Conservation (phyloP, 179 eudicot genomes). For the Carnegiea gigantea region DNA sequence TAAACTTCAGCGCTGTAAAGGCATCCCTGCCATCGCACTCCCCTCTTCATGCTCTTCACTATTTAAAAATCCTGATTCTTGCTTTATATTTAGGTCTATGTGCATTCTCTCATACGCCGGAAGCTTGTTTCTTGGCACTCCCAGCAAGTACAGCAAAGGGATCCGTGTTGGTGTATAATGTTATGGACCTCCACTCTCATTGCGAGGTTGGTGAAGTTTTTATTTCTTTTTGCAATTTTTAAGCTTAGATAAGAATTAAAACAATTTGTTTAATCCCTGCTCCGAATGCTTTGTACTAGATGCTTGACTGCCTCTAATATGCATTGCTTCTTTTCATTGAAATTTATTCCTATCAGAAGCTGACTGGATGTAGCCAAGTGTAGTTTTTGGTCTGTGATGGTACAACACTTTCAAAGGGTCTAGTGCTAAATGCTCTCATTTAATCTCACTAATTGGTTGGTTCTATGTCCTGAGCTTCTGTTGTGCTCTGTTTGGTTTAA, state of each 20-base stretch:
- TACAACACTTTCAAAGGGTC: too few relatives aligned
- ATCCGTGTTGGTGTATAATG: constrained; percentile 75
- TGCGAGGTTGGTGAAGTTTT: constrained; percentile 59
- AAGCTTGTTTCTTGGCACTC: constrained; percentile 87
- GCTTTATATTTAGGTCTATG: constrained; percentile 59
- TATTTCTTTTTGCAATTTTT: not conserved
- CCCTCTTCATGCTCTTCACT: not conserved
- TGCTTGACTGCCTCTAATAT: too few relatives aligned
- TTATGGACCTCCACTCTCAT: constrained; percentile 77
- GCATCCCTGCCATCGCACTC: too few relatives aligned
- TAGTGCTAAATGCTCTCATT: not conserved
- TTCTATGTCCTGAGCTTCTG: not conserved
- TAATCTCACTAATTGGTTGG: not conserved
- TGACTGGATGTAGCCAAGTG: too few relatives aligned
- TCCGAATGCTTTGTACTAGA: not conserved
- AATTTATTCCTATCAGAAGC: too few relatives aligned
- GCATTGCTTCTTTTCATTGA: too few relatives aligned
- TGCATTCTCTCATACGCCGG: constrained; percentile 76
- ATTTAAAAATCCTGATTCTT: not conserved
- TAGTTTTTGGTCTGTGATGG: too few relatives aligned
- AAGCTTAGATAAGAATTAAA: not conserved
- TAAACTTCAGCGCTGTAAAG: not conserved
- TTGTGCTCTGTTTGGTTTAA: too few relatives aligned
- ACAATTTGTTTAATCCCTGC: not conserved
- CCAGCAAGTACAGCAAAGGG: constrained; percentile 84